phyloP scores from a whole-genome alignment of 2,329 filamentous ascomycete species.

The Neofusicoccum umdonicola region DNA sequence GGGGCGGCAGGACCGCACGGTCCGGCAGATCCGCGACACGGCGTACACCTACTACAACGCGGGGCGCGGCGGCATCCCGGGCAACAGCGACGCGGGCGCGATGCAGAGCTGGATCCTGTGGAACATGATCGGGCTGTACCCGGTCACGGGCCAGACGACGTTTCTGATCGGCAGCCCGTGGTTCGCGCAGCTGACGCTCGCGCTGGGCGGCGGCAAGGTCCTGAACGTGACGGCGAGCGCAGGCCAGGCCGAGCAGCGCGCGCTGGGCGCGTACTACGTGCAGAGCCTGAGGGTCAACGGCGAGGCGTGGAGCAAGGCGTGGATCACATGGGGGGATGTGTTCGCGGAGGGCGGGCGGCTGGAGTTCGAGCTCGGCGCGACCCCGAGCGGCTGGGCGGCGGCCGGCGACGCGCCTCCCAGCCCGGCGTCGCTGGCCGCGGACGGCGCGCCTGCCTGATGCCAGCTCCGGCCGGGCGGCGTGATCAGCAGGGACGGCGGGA shows the following conservation, averaged over 20 bases:
- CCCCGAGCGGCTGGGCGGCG: slow-evolving; percentile 36
- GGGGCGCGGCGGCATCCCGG: slow-evolving; percentile 59
- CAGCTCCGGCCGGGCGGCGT: slow-evolving; percentile 10
- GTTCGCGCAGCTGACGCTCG: slow-evolving; percentile 54
- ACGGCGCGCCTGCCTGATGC: slow-evolving; percentile 1
- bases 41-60: slow-evolving; percentile 60
- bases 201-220: slow-evolving; percentile 54
- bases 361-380: slow-evolving; percentile 29
- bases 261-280: slow-evolving; percentile 55
- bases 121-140: slow-evolving; percentile 59
- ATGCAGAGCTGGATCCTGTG: slow-evolving; percentile 65
- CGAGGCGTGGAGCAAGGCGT: slow-evolving; percentile 59
- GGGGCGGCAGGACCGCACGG: slow-evolving; percentile 60
- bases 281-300: slow-evolving; percentile 68
- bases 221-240: slow-evolving; percentile 57
- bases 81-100: slow-evolving; percentile 69
- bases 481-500: neutral
- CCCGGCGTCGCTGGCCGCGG: neutral
- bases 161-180: slow-evolving; percentile 57
- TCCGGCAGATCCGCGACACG: slow-evolving; percentile 57
- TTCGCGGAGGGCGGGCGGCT: slow-evolving; percentile 52
- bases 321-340: slow-evolving; percentile 65
- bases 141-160: slow-evolving; percentile 65
- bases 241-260: slow-evolving; percentile 41
- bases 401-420: slow-evolving; percentile 25